Conservation (phyloP, 345 rosid genomes). For the Pistacia atlantica region DNA sequence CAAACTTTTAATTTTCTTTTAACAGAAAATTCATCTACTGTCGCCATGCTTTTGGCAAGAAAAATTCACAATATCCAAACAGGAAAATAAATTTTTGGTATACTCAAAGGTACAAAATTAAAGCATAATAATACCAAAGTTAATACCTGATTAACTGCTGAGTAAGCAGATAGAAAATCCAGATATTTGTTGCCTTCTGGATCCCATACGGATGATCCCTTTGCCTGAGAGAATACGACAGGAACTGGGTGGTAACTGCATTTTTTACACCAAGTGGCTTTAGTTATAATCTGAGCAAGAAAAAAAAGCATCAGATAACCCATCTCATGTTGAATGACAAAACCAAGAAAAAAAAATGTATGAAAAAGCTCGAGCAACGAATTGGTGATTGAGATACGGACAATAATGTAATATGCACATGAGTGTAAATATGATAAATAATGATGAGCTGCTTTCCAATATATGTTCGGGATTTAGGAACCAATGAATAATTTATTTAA, state of each 20-base stretch:
- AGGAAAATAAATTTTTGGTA: neutral
- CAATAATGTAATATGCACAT: neutral
- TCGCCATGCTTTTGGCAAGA: neutral
- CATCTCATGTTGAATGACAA: neutral
- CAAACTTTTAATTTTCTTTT: neutral
- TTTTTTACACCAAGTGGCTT: conserved; percentile 18
- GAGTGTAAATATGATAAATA: neutral
- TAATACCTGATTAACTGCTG: conserved; percentile 91
- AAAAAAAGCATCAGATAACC: neutral
- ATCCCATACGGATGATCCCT: conserved; percentile 82
- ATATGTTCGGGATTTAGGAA: neutral
- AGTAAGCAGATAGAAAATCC: conserved; percentile 93
- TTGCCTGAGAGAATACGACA: conserved; percentile 88
- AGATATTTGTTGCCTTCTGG: conserved; percentile 93
- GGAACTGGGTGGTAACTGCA: conserved; percentile 97
- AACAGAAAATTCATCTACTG: neutral
- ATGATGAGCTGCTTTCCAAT: neutral
- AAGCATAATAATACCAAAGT: neutral
- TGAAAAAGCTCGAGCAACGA: neutral
- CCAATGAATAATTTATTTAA: neutral
- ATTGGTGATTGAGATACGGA: neutral
- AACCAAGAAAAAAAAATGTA: neutral
- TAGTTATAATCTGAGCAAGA: neutral
- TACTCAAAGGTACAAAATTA: neutral
- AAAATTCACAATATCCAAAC: neutral